phyloP scores from a whole-genome alignment of 306 rosid species.

The Acacia acuminata region DNA sequence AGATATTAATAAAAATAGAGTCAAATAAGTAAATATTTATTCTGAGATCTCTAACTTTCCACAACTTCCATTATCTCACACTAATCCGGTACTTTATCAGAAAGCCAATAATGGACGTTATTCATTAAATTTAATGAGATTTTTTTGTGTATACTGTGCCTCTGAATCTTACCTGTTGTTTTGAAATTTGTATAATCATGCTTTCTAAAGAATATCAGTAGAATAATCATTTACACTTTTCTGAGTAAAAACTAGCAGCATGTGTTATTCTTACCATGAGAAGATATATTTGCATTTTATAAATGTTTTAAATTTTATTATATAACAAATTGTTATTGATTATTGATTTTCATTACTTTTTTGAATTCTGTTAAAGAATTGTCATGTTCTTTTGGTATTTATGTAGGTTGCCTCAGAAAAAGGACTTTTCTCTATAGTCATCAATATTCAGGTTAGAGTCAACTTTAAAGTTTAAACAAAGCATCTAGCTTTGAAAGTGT shows the following conservation, averaged over 20 bases:
- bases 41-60: too few relatives aligned
- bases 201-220: constrained; percentile 22
- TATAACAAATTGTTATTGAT: neutral
- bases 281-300: constrained; percentile 16
- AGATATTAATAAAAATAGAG: too few relatives aligned
- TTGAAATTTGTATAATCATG: constrained; percentile 8
- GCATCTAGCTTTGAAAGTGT: constrained; percentile 29
- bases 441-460: constrained; percentile 84
- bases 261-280: neutral
- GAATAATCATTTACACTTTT: constrained; percentile 26
- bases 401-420: constrained; percentile 88
- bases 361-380: constrained; percentile 5
- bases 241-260: constrained; percentile 8
- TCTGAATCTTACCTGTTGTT: neutral
- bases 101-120: neutral
- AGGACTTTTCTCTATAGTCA: constrained; percentile 82
- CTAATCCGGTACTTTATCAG: too few relatives aligned
- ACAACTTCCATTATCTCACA: too few relatives aligned
- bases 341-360: neutral
- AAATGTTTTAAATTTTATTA: neutral
- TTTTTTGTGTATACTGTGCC: neutral
- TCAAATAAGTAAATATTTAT: too few relatives aligned
- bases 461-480: constrained; percentile 2
- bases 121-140: neutral
- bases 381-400: constrained; percentile 14